Evolutionary conservation across 345 rosid genomes (phyloP).

Genomic region (Angophora floribunda): DNA sequence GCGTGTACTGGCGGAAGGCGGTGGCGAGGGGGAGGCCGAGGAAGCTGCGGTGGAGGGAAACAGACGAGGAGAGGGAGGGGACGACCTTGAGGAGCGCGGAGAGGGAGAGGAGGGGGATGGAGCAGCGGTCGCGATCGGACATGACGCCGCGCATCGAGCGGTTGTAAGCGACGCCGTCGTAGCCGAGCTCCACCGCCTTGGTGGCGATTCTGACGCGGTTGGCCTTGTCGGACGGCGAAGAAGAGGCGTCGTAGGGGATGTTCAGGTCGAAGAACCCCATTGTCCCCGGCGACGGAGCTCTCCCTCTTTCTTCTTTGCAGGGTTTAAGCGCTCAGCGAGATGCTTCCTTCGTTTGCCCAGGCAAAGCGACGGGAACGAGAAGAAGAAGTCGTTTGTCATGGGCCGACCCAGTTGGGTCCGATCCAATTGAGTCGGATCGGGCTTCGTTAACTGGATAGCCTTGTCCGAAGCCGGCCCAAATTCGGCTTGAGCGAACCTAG

Average conservation of each 20-base stretch:
- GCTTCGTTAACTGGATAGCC: background rate
- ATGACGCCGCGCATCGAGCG: constrained; percentile 30
- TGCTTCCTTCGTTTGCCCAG: too few relatives aligned
- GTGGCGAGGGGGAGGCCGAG: constrained; percentile 52
- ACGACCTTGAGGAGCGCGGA: constrained; percentile 50
- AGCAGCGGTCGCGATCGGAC: background rate
- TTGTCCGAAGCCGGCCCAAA: background rate
- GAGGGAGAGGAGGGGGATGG: constrained; percentile 44
- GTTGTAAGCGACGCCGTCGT: constrained; percentile 54
- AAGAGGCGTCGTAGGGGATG: constrained; percentile 30
- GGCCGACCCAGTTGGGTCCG: background rate
- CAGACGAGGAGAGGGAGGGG: constrained; percentile 56
- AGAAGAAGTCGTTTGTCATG: background rate
- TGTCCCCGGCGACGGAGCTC: background rate
- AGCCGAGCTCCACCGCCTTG: constrained; percentile 83
- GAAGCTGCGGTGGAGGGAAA: constrained; percentile 63
- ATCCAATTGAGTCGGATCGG: background rate
- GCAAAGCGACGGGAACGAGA: background rate
- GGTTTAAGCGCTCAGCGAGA: background rate
- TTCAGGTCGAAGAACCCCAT: constrained; percentile 86
- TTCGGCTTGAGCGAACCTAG: background rate
- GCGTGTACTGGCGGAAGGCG: constrained; percentile 87
- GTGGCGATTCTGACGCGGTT: constrained; percentile 36
- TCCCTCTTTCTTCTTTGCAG: background rate
- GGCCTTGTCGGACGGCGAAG: constrained; percentile 11